Evolutionary conservation across 2,329 filamentous ascomycete species (phyloP), one percentile per base, ranked within the genome.

Genomic region (Trichoderma arundinaceum): DNA sequence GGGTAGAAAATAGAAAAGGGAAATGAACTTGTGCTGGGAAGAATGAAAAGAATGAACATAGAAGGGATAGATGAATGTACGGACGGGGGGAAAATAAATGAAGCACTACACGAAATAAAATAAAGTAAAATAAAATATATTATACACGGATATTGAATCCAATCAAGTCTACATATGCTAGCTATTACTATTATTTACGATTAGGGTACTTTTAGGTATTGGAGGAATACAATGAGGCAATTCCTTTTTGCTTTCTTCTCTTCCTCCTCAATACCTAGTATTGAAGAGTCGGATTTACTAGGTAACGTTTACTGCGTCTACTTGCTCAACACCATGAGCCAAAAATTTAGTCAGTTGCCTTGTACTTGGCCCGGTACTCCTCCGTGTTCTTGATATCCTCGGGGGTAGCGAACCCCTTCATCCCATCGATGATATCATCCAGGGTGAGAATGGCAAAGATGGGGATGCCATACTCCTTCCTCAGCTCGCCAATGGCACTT

Each of bases 401-500:
- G 54, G 85, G 84, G 1, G 86, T 84, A 48, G 86, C 88, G 70
- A 87, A 81, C 49, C 82, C 82, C 74, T 85, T 86, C 76, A 91
- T 81, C 10, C 89, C 89, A 63, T 84, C 84, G 71, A 94, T 89
- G 71, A 98, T 88, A 77, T 98, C 92, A 73, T 93, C 87, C 70
- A 98, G 83, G 48, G 90, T 94, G 72, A 96, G 78, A 70, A 97
- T 95, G 17, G 92, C 85, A 70, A 94, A 83, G 67, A 97, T 92
- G 1, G 93, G 92, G 67, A 97, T 89, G 28, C 88, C 87, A 71
- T 91, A 92, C 80, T 96, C 91, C 78, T 90, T 90, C 77, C 88
- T 88, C 67, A 97, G 86, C 81, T 94, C 90, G 19, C 92, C 92
- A 77, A 97, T 92, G 15, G 94, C 92, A 75, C 92, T 97, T 38